Evolutionary conservation across 2,329 filamentous ascomycete species (phyloP).

Genomic region (Diaporthe capsici): DNA sequence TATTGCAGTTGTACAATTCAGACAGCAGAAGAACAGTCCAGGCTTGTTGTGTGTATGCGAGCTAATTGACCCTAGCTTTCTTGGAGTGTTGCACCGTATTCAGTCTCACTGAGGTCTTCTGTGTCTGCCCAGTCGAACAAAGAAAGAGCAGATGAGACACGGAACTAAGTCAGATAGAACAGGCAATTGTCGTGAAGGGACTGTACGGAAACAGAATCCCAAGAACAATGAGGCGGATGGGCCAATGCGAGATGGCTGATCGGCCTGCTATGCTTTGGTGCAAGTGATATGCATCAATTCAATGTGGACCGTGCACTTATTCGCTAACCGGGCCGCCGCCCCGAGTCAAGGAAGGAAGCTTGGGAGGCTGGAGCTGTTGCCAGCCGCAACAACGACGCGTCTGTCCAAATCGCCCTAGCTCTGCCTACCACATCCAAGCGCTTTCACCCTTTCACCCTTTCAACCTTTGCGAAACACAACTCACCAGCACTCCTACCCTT

Average conservation of each 20-base stretch:
- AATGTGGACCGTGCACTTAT: not conserved
- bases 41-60: not conserved
- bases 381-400: slow-evolving; percentile 5
- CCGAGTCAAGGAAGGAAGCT: not conserved
- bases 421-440: not conserved
- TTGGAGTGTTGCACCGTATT: no score
- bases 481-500: not conserved
- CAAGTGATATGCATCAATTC: not conserved
- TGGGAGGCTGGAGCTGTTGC: not conserved
- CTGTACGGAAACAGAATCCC: not conserved
- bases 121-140: not conserved
- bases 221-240: not conserved
- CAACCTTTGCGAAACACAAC: not conserved
- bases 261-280: not conserved
- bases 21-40: not conserved
- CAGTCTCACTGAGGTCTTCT: not conserved
- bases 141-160: no score
- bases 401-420: not conserved
- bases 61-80: no score
- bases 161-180: no score
- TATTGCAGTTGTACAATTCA: not conserved
- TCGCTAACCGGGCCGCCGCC: not conserved
- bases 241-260: no score
- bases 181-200: no score
- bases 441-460: not conserved